These are phyloP conservation scores for Halophytophthora polymorphica DNA, from an alignment of 352 stramenopile species.

Conservation along the genomic window DNA sequence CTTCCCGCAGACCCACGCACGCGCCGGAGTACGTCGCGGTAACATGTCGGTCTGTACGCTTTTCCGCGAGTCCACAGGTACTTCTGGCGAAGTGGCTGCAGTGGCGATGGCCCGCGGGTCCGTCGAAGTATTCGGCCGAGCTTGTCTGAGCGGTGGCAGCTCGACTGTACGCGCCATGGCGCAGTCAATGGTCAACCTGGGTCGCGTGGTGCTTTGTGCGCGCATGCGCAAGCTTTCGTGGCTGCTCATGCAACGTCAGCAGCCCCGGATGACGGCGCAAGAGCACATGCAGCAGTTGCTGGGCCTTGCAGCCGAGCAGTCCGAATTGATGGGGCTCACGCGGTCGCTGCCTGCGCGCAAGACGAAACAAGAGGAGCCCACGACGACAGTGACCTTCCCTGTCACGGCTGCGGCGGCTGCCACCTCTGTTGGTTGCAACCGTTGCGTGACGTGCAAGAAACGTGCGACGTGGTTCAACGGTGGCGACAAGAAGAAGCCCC, in stretches of 20 bases:
- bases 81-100: slow-evolving; percentile 18
- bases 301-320: slow-evolving; percentile 14
- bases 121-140: slow-evolving; percentile 27
- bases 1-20: slow-evolving; percentile 37
- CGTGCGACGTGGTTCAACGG: slow-evolving; percentile 23
- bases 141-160: slow-evolving; percentile 30
- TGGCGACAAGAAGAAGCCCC: slow-evolving; percentile 30
- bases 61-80: slow-evolving; percentile 39
- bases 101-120: slow-evolving; percentile 14
- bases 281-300: slow-evolving; percentile 6
- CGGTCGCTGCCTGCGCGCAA: slow-evolving; percentile 22
- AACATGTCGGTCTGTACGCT: slow-evolving; percentile 55
- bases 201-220: slow-evolving; percentile 39
- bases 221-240: slow-evolving; percentile 73
- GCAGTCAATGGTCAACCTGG: slow-evolving; percentile 29
- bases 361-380: slow-evolving; percentile 12
- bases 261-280: neutral
- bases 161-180: slow-evolving; percentile 25
- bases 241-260: slow-evolving; percentile 36
- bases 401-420: slow-evolving; percentile 18
- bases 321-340: slow-evolving; percentile 16
- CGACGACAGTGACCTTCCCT: slow-evolving; percentile 20
- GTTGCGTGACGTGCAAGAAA: slow-evolving; percentile 41
- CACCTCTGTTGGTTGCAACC: slow-evolving; percentile 14
- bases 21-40: slow-evolving; percentile 32